A percentile compares a stretch with the other conserved stretches of the same genome.
Evolutionary conservation across 2,329 filamentous ascomycete genomes (phyloP).

Genomic region (Phialemonium atrogriseum): DNA sequence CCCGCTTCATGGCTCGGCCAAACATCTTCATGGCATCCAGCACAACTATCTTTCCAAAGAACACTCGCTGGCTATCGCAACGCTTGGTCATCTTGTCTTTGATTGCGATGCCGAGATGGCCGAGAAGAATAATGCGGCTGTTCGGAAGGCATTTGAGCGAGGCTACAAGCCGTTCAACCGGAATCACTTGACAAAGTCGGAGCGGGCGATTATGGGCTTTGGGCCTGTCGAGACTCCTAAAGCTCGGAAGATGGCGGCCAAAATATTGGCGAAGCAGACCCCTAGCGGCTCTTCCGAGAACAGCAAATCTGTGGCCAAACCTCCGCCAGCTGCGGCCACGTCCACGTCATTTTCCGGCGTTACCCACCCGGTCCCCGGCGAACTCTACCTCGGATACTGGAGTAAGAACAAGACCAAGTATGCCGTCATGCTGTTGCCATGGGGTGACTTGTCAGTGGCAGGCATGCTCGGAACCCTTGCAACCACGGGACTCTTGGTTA

Average conservation of each 20-base stretch:
- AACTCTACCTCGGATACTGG: conserved; percentile 26
- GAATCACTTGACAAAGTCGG: conserved; percentile 13
- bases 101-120: conserved; percentile 22
- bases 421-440: conserved; percentile 28
- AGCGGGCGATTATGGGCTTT: conserved; percentile 3
- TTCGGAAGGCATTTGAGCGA: conserved; percentile 17
- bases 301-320: too few relatives aligned
- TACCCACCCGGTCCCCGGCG: conserved; percentile 18
- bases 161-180: conserved; percentile 22
- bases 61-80: conserved; percentile 18
- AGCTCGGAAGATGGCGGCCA: not conserved
- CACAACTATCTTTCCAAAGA: conserved; percentile 23
- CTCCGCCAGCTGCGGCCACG: not conserved
- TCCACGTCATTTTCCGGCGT: conserved; percentile 8
- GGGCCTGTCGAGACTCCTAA: not conserved
- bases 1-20: conserved; percentile 26
- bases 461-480: conserved; percentile 19
- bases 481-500: conserved; percentile 20
- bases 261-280: conserved; percentile 1
- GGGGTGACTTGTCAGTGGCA: conserved; percentile 19
- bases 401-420: conserved; percentile 18
- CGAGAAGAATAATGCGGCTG: conserved; percentile 23
- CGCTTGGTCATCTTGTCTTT: conserved; percentile 24
- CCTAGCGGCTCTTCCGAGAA: not conserved
- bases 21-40: conserved; percentile 23